Evolutionary conservation across 2,329 filamentous ascomycete species (phyloP).

Genomic region (Gyromitra esculenta): DNA sequence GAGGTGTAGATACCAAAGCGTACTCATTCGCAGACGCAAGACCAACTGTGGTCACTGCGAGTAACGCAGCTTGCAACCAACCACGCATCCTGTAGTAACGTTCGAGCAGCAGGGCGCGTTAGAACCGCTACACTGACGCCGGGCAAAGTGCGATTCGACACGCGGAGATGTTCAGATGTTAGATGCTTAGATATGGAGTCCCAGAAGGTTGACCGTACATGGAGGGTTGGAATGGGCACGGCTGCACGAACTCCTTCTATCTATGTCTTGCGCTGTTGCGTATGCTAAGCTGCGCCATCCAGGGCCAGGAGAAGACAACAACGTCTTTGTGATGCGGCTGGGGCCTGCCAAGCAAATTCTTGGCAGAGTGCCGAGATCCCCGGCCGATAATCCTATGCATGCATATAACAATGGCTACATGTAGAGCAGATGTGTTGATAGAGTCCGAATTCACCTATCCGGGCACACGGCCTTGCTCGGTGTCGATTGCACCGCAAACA

Average conservation of each 20-base stretch:
- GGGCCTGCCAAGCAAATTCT: slow-evolving; percentile 17
- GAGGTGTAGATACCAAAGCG: slow-evolving; percentile 40
- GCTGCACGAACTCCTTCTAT: slow-evolving; percentile 16
- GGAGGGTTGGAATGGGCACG: slow-evolving; percentile 12
- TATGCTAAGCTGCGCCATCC: slow-evolving; percentile 37
- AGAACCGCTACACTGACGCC: slow-evolving; percentile 6
- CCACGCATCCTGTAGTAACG: slow-evolving; percentile 41
- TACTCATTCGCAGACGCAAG: slow-evolving; percentile 50
- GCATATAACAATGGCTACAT: too few species aligned
- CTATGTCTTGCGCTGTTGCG: slow-evolving; percentile 43
- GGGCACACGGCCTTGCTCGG: too few species aligned
- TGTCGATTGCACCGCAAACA: too few species aligned
- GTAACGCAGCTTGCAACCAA: slow-evolving; percentile 49
- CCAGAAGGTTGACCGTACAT: slow-evolving; percentile 35
- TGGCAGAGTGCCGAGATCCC: slow-evolving; percentile 4
- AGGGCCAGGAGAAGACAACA: slow-evolving; percentile 34
- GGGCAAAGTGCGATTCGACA: slow-evolving; percentile 8
- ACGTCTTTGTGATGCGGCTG: slow-evolving; percentile 46
- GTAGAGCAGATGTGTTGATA: too few species aligned
- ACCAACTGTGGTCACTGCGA: slow-evolving; percentile 30
- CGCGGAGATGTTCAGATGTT: slow-evolving; percentile 18
- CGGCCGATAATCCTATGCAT: background rate
- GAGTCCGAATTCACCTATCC: too few species aligned
- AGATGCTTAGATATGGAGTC: slow-evolving; percentile 28
- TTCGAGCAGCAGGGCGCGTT: slow-evolving; percentile 19